Evolutionary conservation across 495 filamentous ascomycete species (phyloP).

Genomic region (Lichenothelia convexa): DNA sequence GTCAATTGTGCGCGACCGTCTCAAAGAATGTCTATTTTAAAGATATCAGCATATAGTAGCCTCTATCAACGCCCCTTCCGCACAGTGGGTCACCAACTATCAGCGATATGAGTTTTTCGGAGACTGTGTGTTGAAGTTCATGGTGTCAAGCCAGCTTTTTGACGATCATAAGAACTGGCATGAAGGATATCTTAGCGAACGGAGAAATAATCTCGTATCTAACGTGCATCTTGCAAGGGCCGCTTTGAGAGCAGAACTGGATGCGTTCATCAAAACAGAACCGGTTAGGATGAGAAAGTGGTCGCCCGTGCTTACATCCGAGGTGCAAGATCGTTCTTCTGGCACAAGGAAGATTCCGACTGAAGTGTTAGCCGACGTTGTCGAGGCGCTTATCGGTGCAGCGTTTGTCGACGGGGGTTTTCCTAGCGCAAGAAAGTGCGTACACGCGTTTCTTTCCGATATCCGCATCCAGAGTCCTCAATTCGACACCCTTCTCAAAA

Average conservation of each 20-base stretch:
- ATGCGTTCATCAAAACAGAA: constrained; percentile 54
- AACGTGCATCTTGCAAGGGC: constrained; percentile 52
- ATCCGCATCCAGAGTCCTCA: constrained; percentile 28
- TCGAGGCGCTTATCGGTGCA: constrained; percentile 72
- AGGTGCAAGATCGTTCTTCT: constrained; percentile 18
- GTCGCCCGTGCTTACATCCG: constrained; percentile 41
- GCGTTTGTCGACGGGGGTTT: constrained; percentile 55
- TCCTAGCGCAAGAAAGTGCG: constrained; percentile 41
- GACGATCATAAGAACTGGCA: constrained; percentile 50
- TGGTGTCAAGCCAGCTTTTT: constrained; percentile 45
- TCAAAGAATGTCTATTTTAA: constrained; percentile 32
- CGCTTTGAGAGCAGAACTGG: constrained; percentile 42
- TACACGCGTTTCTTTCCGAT: constrained; percentile 47
- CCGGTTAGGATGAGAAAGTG: constrained; percentile 53
- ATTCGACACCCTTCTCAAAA: constrained; percentile 18
- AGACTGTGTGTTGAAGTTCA: constrained; percentile 69
- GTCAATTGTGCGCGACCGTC: constrained; percentile 40
- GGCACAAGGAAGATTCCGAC: constrained; percentile 28
- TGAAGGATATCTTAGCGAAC: constrained; percentile 56
- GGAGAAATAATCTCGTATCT: constrained; percentile 51
- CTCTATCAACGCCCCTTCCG: constrained; percentile 58
- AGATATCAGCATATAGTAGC: constrained; percentile 34
- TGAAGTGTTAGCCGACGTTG: constrained; percentile 76
- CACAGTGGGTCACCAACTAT: constrained; percentile 56
- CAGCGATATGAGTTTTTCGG: constrained; percentile 81